Base-by-base conservation (phyloP, 2,329 filamentous ascomycete species). In the Ilyonectria mors-panacis region DNA sequence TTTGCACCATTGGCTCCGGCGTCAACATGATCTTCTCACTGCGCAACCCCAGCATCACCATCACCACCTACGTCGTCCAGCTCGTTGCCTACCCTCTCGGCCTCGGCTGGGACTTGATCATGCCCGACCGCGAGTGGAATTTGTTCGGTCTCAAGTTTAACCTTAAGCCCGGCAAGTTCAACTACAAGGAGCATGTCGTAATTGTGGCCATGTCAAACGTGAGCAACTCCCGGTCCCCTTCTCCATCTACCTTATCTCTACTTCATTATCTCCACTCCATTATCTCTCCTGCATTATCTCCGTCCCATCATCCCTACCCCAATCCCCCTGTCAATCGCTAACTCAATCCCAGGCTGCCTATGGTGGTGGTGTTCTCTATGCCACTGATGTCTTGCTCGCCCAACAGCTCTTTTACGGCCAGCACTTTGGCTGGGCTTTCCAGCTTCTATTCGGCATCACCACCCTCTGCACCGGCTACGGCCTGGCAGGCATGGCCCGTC, bases 171-270 rank as follows among this genome's bases (percentile, higher is more conserved):
- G 87, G 87, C 19, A 85, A 83, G 21, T 90, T 90, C 79, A 90
- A 89, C 78, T 86, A 85, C 77, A 90, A 90, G 80, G 88, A 90
- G 74, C 88, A 90, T 73, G 86, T 88, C 57, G 80, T 89, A 44
- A 88, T 90, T 71, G 87, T 89, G 26, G 86, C 88, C 76, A 91
- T 91, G 88, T 89, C 88, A 2, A 90, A 89, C 76, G 88, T 89
- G 73, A 80, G 86, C 78, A n/a, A 19, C 30, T 30, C 47, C 8
- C 48, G 44, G 13, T 53, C 35, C 35, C n/a, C 17, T 15, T 39
- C 39, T 17, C 39, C 17, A 42, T 19, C 39, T 26, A n/a, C 13
- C n/a, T 19, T 35, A 37, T 28, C 30, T 19, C 30, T 28, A 48
- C 26, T 21, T n/a, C 12, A 45, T 53, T 12, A 33, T 42, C 5